Percentiles rank a stretch among this genome's conserved stretches.
These are phyloP conservation scores for Candida tropicalis DNA, from an alignment of 1,139 yeast species.

Conservation along the genomic window DNA sequence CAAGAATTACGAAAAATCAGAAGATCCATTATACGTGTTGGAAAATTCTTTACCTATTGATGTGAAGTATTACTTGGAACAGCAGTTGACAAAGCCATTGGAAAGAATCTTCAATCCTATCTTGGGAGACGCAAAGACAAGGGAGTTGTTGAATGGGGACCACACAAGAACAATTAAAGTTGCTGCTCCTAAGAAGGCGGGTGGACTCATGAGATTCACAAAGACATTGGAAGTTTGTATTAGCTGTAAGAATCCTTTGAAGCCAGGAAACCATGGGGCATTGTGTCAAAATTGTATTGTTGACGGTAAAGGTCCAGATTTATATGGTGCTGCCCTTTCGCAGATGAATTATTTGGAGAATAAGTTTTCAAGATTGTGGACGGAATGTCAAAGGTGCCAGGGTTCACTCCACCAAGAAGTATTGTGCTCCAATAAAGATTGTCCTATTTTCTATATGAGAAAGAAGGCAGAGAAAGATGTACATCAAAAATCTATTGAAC, in stretches of 20 bases:
- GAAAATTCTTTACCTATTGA: conserved; percentile 94
- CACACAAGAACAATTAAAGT: conserved; percentile 82
- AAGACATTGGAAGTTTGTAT: conserved; percentile 87
- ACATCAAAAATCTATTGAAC: conserved; percentile 64
- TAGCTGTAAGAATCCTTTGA: conserved; percentile 82
- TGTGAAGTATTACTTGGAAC: conserved; percentile 89
- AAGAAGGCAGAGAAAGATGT: conserved; percentile 92
- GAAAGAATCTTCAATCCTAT: conserved; percentile 95
- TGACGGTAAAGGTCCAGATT: conserved; percentile 75
- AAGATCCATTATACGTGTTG: conserved; percentile 91
- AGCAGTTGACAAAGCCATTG: conserved; percentile 90
- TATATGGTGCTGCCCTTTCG: conserved; percentile 78
- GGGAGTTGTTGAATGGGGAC: conserved; percentile 74
- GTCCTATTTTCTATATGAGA: conserved; percentile 97
- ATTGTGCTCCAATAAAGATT: conserved; percentile 90
- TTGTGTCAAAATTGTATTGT: conserved; percentile 79
- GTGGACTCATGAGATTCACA: conserved; percentile 90
- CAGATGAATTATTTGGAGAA: conserved; percentile 80
- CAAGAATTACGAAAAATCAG: conserved; percentile 93
- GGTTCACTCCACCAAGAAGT: conserved; percentile 96
- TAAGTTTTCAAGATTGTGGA: conserved; percentile 90
- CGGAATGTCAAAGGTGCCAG: conserved; percentile 97
- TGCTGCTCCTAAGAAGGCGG: conserved; percentile 57
- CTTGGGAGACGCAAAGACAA: conserved; percentile 82
- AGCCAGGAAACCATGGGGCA: conserved; percentile 67